Conservation (phyloP, 169 alveolate species). For the Cystoisospora suis region DNA sequence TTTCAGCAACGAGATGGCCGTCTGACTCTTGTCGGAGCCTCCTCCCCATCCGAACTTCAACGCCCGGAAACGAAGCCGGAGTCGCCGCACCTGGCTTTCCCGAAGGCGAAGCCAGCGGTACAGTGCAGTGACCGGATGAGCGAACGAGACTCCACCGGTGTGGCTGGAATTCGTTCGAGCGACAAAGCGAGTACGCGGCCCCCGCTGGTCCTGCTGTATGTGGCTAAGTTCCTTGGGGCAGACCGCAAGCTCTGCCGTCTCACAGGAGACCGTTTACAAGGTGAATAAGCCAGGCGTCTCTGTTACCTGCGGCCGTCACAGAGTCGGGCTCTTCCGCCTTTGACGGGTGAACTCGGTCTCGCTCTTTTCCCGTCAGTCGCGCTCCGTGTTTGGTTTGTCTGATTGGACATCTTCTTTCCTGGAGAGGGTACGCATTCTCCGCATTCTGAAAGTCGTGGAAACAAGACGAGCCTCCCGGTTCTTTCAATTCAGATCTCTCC, state of each 20-base stretch:
- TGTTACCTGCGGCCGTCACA: not conserved
- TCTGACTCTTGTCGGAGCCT: not conserved
- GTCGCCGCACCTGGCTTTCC: no score
- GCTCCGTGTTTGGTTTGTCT: no score
- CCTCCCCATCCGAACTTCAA: not conserved
- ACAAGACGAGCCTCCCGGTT: no score
- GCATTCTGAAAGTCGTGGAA: no score
- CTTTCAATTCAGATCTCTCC: no score
- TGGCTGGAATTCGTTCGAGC: not conserved
- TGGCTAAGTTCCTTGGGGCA: slow-evolving; percentile 55
- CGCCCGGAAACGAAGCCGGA: not conserved
- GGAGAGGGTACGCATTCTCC: no score
- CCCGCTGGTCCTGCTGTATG: slow-evolving; percentile 25
- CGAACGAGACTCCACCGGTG: not conserved
- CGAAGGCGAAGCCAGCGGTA: not conserved
- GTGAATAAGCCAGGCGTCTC: slow-evolving; percentile 12
- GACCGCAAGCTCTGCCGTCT: slow-evolving; percentile 6
- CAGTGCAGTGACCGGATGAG: not conserved
- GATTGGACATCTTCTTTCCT: no score
- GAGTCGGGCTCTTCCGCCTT: no score
- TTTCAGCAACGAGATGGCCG: not conserved
- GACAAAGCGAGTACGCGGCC: not conserved
- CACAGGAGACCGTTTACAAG: slow-evolving; percentile 38
- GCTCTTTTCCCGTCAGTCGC: no score
- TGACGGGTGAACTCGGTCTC: no score